Percentiles rank a stretch among this genome's conserved stretches.
These are phyloP conservation scores for Penicillium macrosclerotiorum DNA, from an alignment of 495 filamentous ascomycete genomes.

Conservation along the genomic window DNA sequence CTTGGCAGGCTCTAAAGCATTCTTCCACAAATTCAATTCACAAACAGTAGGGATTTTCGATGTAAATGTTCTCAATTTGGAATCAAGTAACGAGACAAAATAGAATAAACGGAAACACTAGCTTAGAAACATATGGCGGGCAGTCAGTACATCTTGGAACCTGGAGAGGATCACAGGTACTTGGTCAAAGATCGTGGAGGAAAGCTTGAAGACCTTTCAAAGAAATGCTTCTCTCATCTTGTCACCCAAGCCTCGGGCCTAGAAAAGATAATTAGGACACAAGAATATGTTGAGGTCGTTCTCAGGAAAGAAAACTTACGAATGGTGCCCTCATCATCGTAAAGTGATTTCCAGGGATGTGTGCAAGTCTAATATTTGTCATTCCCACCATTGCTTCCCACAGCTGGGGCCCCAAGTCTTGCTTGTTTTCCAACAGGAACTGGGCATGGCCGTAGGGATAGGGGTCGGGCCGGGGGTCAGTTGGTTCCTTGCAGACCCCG, in stretches of 20 bases:
- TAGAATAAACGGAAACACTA: too few relatives aligned
- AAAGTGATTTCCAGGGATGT: neutral
- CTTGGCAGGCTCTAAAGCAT: too few relatives aligned
- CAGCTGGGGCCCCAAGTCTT: neutral
- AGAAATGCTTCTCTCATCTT: neutral
- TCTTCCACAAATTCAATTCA: too few relatives aligned
- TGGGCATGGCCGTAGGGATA: neutral
- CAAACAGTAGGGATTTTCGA: too few relatives aligned
- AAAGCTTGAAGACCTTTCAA: neutral
- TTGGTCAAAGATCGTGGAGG: neutral
- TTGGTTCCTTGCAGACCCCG: neutral
- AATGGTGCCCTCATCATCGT: slow-evolving; percentile 1
- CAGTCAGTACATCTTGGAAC: too few relatives aligned
- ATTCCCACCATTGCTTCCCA: neutral
- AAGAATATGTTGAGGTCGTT: neutral
- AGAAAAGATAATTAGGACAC: neutral
- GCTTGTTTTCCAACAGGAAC: neutral
- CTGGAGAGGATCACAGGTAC: too few relatives aligned
- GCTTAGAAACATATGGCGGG: too few relatives aligned
- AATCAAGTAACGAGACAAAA: too few relatives aligned
- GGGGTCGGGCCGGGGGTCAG: neutral
- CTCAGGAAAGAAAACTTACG: neutral
- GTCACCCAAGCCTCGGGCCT: neutral
- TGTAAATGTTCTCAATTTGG: too few relatives aligned
- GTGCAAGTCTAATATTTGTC: neutral